These are phyloP conservation scores for Aspergillus quadricinctus DNA, from an alignment of 2,329 filamentous ascomycete species.

Conservation along the genomic window DNA sequence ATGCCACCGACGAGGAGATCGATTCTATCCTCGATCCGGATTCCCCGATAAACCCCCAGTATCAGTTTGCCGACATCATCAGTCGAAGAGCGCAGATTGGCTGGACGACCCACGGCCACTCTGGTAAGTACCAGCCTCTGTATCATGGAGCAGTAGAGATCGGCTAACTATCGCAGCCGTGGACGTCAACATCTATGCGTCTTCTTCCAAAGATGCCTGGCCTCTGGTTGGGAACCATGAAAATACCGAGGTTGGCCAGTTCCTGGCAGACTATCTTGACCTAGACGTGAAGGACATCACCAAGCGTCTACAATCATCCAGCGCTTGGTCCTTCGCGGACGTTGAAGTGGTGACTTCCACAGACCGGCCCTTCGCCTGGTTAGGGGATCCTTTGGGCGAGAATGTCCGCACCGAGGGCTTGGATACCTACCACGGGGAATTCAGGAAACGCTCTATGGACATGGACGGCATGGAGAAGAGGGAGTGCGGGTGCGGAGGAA, in stretches of 20 bases:
- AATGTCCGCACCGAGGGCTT: constrained; percentile 36
- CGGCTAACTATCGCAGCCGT: constrained; percentile 53
- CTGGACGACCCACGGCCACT: constrained; percentile 92
- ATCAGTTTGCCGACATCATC: constrained; percentile 76
- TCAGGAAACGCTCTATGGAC: constrained; percentile 30
- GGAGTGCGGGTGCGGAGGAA: constrained; percentile 27
- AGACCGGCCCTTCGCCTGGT: constrained; percentile 31
- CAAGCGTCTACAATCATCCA: constrained; percentile 56
- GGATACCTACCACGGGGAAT: constrained; percentile 44
- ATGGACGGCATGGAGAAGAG: neutral
- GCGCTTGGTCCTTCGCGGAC: constrained; percentile 13
- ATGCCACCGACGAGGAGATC: constrained; percentile 70
- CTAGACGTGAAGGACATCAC: constrained; percentile 78
- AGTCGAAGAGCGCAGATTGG: constrained; percentile 83
- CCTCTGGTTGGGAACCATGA: constrained; percentile 80
- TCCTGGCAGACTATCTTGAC: constrained; percentile 72
- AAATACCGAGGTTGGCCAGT: constrained; percentile 86
- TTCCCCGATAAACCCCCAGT: constrained; percentile 53
- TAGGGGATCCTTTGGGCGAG: constrained; percentile 38
- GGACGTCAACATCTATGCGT: constrained; percentile 95
- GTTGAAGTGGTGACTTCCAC: constrained; percentile 5
- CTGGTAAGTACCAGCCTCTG: constrained; percentile 35
- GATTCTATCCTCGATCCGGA: constrained; percentile 55
- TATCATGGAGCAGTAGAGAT: neutral
- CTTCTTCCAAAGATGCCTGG: constrained; percentile 59